Conservation (phyloP, 306 rosid species). For the Lathyrus tuberosus region DNA sequence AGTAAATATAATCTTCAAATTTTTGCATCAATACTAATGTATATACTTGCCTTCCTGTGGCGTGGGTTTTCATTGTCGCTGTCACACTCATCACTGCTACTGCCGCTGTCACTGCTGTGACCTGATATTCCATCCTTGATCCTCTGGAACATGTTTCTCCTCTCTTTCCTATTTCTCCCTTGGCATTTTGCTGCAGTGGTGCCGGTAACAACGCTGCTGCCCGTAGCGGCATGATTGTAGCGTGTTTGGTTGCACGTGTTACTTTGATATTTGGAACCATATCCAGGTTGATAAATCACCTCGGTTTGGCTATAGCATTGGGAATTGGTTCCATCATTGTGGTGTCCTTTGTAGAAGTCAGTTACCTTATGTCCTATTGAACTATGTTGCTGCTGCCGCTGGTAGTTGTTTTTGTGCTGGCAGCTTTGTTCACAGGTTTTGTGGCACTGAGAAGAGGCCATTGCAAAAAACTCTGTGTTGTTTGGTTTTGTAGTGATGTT, state of each 20-base stretch:
- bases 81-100: constrained; percentile 33
- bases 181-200: background rate
- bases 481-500: background rate
- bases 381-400: background rate
- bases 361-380: constrained; percentile 38
- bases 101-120: constrained; percentile 26
- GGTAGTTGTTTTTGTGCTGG: constrained; percentile 21
- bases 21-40: no score
- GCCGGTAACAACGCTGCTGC: background rate
- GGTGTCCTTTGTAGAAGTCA: constrained; percentile 33
- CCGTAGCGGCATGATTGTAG: no score
- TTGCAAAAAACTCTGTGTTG: background rate
- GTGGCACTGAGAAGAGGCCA: constrained; percentile 45
- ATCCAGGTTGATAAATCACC: background rate
- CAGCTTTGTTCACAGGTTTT: constrained; percentile 28
- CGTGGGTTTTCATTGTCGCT: constrained; percentile 29
- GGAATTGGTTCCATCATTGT: constrained; percentile 25
- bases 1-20: no score
- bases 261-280: constrained; percentile 22
- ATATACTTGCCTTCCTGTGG: no score
- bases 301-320: constrained; percentile 9
- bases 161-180: constrained; percentile 10
- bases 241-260: constrained; percentile 11
- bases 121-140: constrained; percentile 39
- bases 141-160: constrained; percentile 30